Evolutionary conservation across 2,329 filamentous ascomycete species (phyloP).

Genomic region (Fusarium lateritium): DNA sequence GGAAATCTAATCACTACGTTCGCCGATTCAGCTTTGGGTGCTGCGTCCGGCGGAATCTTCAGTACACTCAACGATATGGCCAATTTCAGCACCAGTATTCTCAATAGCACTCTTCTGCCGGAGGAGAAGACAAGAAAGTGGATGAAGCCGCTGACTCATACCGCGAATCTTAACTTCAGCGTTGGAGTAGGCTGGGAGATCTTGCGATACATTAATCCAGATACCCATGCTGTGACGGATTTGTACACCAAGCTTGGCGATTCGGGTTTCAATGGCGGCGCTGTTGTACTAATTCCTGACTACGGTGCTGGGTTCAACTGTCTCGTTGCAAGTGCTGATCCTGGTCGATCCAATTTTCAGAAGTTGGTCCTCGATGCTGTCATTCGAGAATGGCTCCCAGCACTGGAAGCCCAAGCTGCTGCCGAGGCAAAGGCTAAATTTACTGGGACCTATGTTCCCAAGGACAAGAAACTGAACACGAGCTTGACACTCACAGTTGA

Average conservation of each 20-base stretch:
- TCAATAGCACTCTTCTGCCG: constrained; percentile 52
- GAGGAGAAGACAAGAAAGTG: constrained; percentile 54
- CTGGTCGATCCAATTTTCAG: constrained; percentile 49
- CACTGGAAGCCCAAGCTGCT: constrained; percentile 21
- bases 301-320: constrained; percentile 58
- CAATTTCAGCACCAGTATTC: constrained; percentile 33
- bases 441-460: constrained; percentile 27
- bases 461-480: constrained; percentile 12
- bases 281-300: constrained; percentile 59
- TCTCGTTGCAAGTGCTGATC: constrained; percentile 33
- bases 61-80: constrained; percentile 36
- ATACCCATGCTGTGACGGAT: constrained; percentile 59
- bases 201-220: constrained; percentile 52
- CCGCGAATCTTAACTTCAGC: constrained; percentile 56
- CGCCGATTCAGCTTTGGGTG: not conserved
- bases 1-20: constrained; percentile 9
- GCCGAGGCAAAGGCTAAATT: constrained; percentile 27
- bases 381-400: constrained; percentile 8
- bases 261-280: constrained; percentile 51
- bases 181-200: constrained; percentile 60
- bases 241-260: constrained; percentile 35
- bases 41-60: constrained; percentile 20
- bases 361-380: constrained; percentile 3
- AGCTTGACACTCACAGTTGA: constrained; percentile 23
- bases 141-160: constrained; percentile 59